Evolutionary conservation across 2,329 filamentous ascomycete genomes (phyloP).

Genomic region (Cordyceps javanica): DNA sequence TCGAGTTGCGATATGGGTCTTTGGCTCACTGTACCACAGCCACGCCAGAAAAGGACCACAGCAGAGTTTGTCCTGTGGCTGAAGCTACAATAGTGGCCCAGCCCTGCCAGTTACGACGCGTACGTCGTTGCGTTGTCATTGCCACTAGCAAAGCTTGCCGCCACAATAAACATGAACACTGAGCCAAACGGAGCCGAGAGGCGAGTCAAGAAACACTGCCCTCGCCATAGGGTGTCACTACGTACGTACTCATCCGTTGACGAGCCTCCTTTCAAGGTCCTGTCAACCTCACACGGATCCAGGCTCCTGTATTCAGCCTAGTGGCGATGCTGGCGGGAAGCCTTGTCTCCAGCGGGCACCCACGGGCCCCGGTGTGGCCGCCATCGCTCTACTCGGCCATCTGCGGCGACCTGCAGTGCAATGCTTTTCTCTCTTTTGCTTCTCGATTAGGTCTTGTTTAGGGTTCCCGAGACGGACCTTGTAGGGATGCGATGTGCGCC

Average conservation of each 20-base stretch:
- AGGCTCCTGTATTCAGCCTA: not conserved
- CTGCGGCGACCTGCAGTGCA: not conserved
- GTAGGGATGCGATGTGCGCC: not conserved
- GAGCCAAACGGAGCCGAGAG: not conserved
- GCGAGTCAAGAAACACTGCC: not conserved
- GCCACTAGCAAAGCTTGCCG: not conserved
- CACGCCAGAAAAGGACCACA: not conserved
- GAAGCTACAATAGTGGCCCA: not conserved
- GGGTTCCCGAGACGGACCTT: not conserved
- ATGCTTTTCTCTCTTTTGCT: not conserved
- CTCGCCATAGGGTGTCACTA: not conserved
- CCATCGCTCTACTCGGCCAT: constrained; percentile 17
- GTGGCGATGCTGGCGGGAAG: constrained; percentile 5
- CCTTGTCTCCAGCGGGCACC: not conserved
- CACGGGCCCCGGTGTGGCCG: not conserved
- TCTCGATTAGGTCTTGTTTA: constrained; percentile 1
- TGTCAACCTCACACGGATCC: not conserved
- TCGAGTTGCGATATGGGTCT: not conserved
- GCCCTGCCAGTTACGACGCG: not conserved
- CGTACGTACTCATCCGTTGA: not conserved
- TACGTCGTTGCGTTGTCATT: constrained; percentile 1
- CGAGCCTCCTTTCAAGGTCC: not conserved
- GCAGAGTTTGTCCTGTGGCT: not conserved
- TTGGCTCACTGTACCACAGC: not conserved
- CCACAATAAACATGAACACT: not conserved